phyloP scores from a whole-genome alignment of 208 protist genomes.

The Leishmania mexicana region DNA sequence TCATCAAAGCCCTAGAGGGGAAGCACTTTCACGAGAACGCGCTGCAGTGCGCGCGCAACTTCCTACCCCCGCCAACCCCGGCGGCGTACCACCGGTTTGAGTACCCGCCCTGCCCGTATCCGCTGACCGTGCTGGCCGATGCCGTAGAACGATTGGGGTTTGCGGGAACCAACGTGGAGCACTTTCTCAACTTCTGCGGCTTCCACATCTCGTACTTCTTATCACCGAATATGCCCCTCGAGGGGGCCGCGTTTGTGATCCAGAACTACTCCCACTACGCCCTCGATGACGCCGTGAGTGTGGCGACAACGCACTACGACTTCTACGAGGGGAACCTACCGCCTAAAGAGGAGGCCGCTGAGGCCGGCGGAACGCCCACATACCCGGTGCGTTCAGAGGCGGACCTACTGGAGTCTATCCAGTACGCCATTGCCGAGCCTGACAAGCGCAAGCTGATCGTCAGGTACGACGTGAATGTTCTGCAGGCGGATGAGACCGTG shows the following conservation, averaged over 20 bases:
- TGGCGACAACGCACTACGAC: conserved; percentile 73
- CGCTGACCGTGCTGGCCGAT: conserved; percentile 87
- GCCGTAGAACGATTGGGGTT: conserved; percentile 82
- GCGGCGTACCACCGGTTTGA: conserved; percentile 72
- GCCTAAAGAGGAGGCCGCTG: conserved; percentile 17
- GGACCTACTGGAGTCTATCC: conserved; percentile 58
- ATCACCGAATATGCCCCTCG: conserved; percentile 77
- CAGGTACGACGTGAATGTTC: conserved; percentile 68
- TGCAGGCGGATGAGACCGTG: conserved; percentile 49
- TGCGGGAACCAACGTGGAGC: conserved; percentile 65
- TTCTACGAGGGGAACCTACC: conserved; percentile 45
- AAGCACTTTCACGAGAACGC: conserved; percentile 58
- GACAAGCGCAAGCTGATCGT: conserved; percentile 68
- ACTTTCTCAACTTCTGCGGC: conserved; percentile 82
- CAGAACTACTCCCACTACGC: conserved; percentile 85
- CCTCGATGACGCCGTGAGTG: conserved; percentile 63
- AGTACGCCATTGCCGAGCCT: conserved; percentile 43
- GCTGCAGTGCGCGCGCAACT: conserved; percentile 63
- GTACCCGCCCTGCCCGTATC: conserved; percentile 81
- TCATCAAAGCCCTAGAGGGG: conserved; percentile 63
- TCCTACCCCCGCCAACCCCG: conserved; percentile 57
- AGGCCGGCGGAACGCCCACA: conserved; percentile 13
- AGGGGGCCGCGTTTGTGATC: conserved; percentile 62
- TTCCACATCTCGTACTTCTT: conserved; percentile 92
- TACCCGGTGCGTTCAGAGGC: conserved; percentile 49